phyloP scores from a whole-genome alignment of 2,329 filamentous ascomycete species.

The Colletotrichum echinochloae region DNA sequence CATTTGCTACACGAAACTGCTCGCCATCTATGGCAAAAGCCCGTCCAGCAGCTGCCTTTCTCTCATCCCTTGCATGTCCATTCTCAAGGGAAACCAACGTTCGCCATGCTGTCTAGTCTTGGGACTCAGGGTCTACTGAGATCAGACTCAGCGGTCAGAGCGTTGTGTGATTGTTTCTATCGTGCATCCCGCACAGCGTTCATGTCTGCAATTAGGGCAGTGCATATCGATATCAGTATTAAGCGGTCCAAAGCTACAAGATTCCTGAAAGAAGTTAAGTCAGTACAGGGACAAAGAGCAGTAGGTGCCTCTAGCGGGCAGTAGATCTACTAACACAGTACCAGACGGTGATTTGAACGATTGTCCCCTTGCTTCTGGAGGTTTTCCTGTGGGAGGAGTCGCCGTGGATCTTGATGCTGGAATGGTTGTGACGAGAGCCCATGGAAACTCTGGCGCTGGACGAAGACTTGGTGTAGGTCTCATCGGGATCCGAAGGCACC shows the following conservation, averaged over 20 bases:
- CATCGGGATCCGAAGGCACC: slow-evolving; percentile 47
- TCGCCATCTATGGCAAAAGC: too few relatives aligned
- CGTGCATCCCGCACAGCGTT: not conserved
- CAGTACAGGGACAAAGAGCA: not conserved
- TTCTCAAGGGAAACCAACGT: not conserved
- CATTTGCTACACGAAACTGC: too few relatives aligned
- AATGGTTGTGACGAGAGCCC: too few relatives aligned
- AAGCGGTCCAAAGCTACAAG: not conserved
- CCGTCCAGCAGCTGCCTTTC: not conserved
- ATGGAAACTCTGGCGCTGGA: too few relatives aligned
- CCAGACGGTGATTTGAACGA: not conserved
- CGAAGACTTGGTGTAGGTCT: too few relatives aligned
- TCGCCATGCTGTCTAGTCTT: not conserved
- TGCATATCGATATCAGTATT: not conserved
- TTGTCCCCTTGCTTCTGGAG: not conserved
- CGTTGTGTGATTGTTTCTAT: not conserved
- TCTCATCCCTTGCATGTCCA: not conserved
- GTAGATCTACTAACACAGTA: slow-evolving; percentile 11
- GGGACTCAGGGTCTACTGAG: not conserved
- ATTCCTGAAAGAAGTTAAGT: slow-evolving; percentile 2
- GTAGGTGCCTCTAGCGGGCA: not conserved
- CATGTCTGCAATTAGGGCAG: slow-evolving; percentile 13
- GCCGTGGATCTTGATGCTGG: not conserved
- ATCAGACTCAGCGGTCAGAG: not conserved
- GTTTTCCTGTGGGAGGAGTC: slow-evolving; percentile 7